Conservation (phyloP, 768 basidiomycete species). For the Glaciozyma antarctica region DNA sequence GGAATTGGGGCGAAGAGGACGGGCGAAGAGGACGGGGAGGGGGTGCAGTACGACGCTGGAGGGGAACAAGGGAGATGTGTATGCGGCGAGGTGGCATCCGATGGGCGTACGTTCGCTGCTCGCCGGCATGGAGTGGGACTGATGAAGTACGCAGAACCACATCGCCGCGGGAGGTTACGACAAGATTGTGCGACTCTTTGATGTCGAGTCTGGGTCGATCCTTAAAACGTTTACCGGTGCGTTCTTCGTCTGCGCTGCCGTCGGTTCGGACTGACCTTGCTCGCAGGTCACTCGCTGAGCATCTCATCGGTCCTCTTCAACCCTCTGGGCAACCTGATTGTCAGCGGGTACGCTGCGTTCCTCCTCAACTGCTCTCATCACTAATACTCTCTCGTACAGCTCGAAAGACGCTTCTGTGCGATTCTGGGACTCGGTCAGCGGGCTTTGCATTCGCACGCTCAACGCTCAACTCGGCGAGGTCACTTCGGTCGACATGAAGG, state of each 20-base stretch:
- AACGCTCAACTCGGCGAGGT: constrained; percentile 38
- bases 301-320: constrained; percentile 36
- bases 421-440: constrained; percentile 39
- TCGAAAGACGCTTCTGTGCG: constrained; percentile 38
- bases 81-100: constrained; percentile 37
- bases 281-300: constrained; percentile 34
- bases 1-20: constrained; percentile 25
- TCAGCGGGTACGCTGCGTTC: constrained; percentile 29
- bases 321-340: constrained; percentile 36
- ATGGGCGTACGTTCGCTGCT: constrained; percentile 13
- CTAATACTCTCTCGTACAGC: constrained; percentile 1
- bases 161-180: constrained; percentile 37
- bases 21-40: constrained; percentile 20
- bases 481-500: constrained; percentile 38
- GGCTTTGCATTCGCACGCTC: constrained; percentile 36
- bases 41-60: constrained; percentile 20
- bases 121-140: background rate
- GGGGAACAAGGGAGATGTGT: constrained; percentile 38
- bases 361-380: background rate
- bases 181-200: constrained; percentile 37
- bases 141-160: constrained; percentile 30
- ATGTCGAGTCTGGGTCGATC: constrained; percentile 35
- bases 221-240: constrained; percentile 37
- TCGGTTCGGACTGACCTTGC: background rate
- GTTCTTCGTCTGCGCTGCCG: background rate